phyloP scores from a whole-genome alignment of 495 filamentous ascomycete genomes.

The Saxophila tyrrhenica region DNA sequence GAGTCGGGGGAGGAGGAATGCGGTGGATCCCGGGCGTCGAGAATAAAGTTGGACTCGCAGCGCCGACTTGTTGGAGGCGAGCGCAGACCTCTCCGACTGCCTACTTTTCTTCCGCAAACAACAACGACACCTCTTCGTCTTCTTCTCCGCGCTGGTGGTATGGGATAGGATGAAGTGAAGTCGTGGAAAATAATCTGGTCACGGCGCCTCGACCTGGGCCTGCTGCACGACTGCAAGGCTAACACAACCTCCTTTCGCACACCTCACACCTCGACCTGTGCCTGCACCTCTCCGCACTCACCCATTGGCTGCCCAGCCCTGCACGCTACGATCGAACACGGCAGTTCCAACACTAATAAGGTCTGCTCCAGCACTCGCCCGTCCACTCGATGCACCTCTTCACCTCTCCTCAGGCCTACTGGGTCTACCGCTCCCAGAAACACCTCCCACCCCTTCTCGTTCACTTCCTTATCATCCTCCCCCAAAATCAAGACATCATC shows the following conservation, averaged over 20 bases:
- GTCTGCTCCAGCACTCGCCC: background rate
- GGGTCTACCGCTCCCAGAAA: no score
- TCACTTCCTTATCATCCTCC: background rate
- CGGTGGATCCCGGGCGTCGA: background rate
- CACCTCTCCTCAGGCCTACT: no score
- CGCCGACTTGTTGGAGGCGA: no score
- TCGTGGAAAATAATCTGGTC: background rate
- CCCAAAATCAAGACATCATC: background rate
- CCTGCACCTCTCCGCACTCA: no score
- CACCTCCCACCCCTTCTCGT: background rate
- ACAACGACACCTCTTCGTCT: no score
- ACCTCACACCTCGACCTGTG: no score
- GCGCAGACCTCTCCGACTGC: no score
- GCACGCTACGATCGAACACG: background rate
- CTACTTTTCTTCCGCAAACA: no score
- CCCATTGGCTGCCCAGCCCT: background rate
- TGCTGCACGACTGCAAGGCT: background rate
- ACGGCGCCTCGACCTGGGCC: background rate
- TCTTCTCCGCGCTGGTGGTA: no score
- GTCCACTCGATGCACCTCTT: background rate
- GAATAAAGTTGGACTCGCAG: no score
- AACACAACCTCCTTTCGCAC: background rate
- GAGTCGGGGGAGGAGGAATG: background rate
- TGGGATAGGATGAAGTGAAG: background rate
- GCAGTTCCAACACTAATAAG: background rate